Percentiles rank a stretch among this genome's conserved stretches.
These are phyloP conservation scores for Huntiella bhutanensis DNA, from an alignment of 2,329 filamentous ascomycete genomes.

Conservation along the genomic window DNA sequence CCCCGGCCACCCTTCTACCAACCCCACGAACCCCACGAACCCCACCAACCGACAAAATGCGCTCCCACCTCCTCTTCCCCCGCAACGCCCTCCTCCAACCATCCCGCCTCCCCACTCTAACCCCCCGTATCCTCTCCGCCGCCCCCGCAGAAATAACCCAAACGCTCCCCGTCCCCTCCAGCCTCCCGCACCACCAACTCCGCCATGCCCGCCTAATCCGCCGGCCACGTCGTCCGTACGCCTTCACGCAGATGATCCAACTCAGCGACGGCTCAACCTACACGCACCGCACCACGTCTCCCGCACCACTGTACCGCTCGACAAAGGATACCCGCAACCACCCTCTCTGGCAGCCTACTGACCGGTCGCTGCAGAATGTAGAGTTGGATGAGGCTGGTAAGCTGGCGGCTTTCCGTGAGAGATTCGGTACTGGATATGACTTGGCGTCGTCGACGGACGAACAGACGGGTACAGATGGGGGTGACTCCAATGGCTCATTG, in stretches of 20 bases:
- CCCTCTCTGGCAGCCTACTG: conserved; percentile 74
- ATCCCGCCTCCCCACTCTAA: conserved; percentile 17
- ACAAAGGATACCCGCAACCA: conserved; percentile 79
- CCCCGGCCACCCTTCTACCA: too few relatives aligned
- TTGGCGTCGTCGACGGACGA: conserved; percentile 22
- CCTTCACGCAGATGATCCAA: conserved; percentile 90
- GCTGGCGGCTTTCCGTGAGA: conserved; percentile 64
- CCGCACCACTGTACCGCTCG: conserved; percentile 37
- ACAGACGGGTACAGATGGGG: conserved; percentile 14
- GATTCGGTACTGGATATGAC: conserved; percentile 77
- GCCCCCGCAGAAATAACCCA: conserved; percentile 14
- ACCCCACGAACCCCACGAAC: neutral
- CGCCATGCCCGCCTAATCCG: conserved; percentile 70
- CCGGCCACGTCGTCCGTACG: conserved; percentile 82
- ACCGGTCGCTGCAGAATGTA: conserved; percentile 63
- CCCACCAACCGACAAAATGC: conserved; percentile 8
- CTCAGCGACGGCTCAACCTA: conserved; percentile 81
- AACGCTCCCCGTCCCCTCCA: conserved; percentile 13
- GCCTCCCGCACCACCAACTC: conserved; percentile 28
- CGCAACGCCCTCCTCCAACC: conserved; percentile 13
- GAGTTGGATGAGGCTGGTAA: conserved; percentile 91
- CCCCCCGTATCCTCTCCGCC: conserved; percentile 9
- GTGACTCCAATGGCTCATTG: conserved; percentile 9
- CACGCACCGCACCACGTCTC: conserved; percentile 59
- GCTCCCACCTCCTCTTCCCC: conserved; percentile 9